Percentiles rank a stretch among this genome's conserved stretches.
Conservation (phyloP, 2,329 filamentous ascomycete species). For the Epichloe uncinata region DNA sequence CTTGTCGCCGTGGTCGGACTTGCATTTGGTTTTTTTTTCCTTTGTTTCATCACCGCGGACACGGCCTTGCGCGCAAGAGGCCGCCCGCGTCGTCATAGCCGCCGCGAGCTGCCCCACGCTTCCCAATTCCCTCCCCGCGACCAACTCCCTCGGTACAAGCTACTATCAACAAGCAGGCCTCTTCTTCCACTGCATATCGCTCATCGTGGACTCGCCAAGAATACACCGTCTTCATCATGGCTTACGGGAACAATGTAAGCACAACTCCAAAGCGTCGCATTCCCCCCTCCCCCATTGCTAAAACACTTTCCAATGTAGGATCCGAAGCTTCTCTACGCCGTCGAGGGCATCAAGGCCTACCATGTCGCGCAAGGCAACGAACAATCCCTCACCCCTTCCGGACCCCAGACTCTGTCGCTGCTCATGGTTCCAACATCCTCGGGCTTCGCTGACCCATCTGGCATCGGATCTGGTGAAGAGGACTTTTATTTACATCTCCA, state of each 20-base stretch:
- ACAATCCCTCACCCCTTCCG: constrained; percentile 65
- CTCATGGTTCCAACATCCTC: constrained; percentile 91
- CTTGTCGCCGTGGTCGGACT: too few relatives aligned
- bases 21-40: too few relatives aligned
- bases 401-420: constrained; percentile 81
- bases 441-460: constrained; percentile 44
- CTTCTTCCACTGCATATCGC: background rate
- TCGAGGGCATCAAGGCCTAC: constrained; percentile 81
- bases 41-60: too few relatives aligned
- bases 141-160: too few relatives aligned
- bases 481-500: constrained; percentile 97
- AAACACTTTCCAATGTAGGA: constrained; percentile 24
- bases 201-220: background rate
- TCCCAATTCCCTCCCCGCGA: background rate
- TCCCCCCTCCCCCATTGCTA: background rate
- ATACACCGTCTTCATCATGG: constrained; percentile 10
- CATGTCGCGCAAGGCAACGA: constrained; percentile 84
- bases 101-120: background rate
- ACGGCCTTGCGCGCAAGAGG: too few relatives aligned
- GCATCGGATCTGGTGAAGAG: constrained; percentile 51
- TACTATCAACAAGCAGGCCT: too few relatives aligned
- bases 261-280: background rate
- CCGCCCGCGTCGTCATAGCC: background rate
- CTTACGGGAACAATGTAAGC: constrained; percentile 21
- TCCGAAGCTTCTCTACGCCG: constrained; percentile 53